These are phyloP conservation scores for Telfairia occidentalis DNA, from an alignment of 331 rosid genomes.

Conservation along the genomic window DNA sequence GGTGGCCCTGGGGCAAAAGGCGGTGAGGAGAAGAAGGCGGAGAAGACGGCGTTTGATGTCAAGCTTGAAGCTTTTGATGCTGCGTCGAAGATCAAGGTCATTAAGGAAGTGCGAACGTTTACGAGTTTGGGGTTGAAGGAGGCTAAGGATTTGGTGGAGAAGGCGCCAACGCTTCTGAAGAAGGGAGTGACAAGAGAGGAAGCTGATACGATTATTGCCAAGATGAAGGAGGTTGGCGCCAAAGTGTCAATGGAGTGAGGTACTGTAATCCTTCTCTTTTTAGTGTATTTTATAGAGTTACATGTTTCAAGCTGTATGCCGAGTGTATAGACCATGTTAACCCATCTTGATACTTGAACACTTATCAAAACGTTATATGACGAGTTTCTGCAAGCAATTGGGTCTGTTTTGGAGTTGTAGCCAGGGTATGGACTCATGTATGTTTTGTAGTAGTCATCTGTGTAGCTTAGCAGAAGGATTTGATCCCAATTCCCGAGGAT, in stretches of 20 bases:
- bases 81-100: slow-evolving; percentile 15
- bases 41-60: slow-evolving; percentile 17
- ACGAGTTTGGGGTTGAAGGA: slow-evolving; percentile 19
- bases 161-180: slow-evolving; percentile 15
- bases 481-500: neutral
- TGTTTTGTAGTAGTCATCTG: no score
- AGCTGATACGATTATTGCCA: slow-evolving; percentile 14
- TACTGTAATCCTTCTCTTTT: neutral
- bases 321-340: neutral
- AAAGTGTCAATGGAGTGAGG: slow-evolving; percentile 19
- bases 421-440: neutral
- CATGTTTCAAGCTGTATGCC: neutral
- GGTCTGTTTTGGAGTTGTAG: neutral
- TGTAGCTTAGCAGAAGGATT: neutral
- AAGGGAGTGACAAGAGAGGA: slow-evolving; percentile 19
- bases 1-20: slow-evolving; percentile 13
- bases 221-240: slow-evolving; percentile 20
- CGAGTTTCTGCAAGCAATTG: neutral
- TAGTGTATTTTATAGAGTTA: neutral
- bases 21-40: slow-evolving; percentile 1
- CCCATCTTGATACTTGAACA: neutral
- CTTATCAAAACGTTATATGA: neutral
- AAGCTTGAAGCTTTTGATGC: slow-evolving; percentile 18
- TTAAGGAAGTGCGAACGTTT: slow-evolving; percentile 20
- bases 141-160: slow-evolving; percentile 17